A percentile compares a stretch with the other conserved stretches of the same genome.
phyloP scores from a whole-genome alignment of 169 alveolate genomes.

The Plasmodium knowlesi region DNA sequence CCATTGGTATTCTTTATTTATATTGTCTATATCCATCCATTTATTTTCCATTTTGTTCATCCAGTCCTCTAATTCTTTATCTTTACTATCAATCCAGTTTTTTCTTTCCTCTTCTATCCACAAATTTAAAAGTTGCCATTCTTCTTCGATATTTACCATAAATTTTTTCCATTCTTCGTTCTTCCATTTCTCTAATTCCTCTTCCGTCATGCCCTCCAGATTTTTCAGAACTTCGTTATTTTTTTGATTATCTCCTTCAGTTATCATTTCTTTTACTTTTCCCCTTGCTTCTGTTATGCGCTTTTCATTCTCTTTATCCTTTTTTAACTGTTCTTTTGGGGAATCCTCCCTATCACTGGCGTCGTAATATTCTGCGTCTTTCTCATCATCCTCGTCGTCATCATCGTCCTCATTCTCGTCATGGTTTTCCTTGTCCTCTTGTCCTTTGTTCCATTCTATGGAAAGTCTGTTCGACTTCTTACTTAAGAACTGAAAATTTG shows the following conservation, averaged over 20 bases:
- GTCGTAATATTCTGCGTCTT: neutral
- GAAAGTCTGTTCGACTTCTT: neutral
- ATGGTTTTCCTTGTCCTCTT: neutral
- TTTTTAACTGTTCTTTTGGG: neutral
- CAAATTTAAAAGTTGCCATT: constrained; percentile 33
- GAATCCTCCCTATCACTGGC: neutral
- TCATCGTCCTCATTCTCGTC: neutral
- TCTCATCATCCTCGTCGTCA: neutral
- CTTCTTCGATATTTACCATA: neutral
- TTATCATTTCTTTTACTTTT: neutral
- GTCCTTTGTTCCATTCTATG: neutral
- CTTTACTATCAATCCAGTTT: constrained; percentile 9
- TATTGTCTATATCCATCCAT: neutral
- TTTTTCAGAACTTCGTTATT: neutral
- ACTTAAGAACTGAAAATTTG: neutral
- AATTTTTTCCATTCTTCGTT: constrained; percentile 24
- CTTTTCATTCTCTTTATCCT: neutral
- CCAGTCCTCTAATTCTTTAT: constrained; percentile 9
- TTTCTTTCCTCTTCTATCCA: constrained; percentile 5
- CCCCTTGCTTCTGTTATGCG: neutral
- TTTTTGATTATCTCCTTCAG: neutral
- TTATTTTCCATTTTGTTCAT: neutral
- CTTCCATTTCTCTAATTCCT: constrained; percentile 23
- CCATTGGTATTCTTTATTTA: neutral
- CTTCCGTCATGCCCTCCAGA: neutral